Conservation (phyloP, 202 grass and related monocot species). For the Dendrocalamus latiflorus region DNA sequence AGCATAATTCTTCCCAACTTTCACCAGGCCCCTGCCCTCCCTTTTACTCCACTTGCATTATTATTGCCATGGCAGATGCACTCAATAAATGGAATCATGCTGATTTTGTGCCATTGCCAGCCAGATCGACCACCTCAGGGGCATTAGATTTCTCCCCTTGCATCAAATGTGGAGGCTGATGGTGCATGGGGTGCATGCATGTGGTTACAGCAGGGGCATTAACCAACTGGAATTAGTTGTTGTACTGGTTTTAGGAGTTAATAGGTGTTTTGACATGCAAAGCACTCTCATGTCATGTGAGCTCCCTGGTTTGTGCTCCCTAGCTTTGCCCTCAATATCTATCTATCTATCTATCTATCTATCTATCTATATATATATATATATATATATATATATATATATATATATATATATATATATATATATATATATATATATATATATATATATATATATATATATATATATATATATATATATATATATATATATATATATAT, state of each 20-base stretch:
- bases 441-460: too few species aligned
- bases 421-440: too few species aligned
- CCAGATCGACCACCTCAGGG: conserved; percentile 2
- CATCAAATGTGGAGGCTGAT: conserved; percentile 41
- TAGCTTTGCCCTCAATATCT: neutral
- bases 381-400: too few species aligned
- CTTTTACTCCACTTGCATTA: conserved; percentile 43
- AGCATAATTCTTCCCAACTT: conserved; percentile 37
- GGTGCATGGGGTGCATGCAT: conserved; percentile 27
- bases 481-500: too few species aligned
- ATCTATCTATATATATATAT: too few species aligned
- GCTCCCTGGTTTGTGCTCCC: neutral
- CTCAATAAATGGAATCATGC: conserved; percentile 69
- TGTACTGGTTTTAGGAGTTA: conserved; percentile 30
- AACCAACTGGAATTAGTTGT: conserved; percentile 29
- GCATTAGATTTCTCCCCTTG: conserved; percentile 5
- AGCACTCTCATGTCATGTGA: conserved; percentile 31
- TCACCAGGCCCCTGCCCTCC: conserved; percentile 3
- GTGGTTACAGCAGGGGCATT: conserved; percentile 50
- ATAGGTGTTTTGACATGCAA: neutral
- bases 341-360: too few species aligned
- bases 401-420: too few species aligned
- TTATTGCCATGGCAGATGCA: conserved; percentile 53
- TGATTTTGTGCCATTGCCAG: conserved; percentile 47
- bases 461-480: too few species aligned